phyloP scores from a whole-genome alignment of 371 early-diverging fungal genomes.

The Homolaphlyctis polyrhiza region DNA sequence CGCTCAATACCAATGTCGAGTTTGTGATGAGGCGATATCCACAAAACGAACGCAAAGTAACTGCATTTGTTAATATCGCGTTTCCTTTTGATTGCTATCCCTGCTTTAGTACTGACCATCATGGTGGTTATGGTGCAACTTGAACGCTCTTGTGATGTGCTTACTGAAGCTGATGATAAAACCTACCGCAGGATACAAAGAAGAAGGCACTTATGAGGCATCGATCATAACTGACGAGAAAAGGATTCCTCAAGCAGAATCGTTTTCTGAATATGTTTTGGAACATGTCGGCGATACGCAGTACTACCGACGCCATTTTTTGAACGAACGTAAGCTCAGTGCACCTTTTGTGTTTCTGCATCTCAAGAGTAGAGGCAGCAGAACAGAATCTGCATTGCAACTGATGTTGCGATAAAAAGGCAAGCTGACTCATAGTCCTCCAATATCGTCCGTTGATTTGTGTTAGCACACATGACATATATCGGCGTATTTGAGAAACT shows the following conservation, averaged over 20 bases:
- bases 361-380: neutral
- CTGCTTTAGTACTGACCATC: neutral
- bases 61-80: too few species aligned
- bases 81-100: neutral
- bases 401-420: neutral
- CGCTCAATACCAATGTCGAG: conserved; percentile 6
- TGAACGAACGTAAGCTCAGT: conserved; percentile 11
- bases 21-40: conserved; percentile 6
- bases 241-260: neutral
- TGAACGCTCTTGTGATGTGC: neutral
- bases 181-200: conserved; percentile 16
- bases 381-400: neutral
- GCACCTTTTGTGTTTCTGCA: too few species aligned
- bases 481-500: conserved; percentile 17
- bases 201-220: conserved; percentile 15
- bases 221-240: neutral
- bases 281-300: conserved; percentile 28
- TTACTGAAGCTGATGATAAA: conserved; percentile 14
- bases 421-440: neutral
- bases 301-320: conserved; percentile 27
- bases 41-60: conserved; percentile 5
- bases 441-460: neutral
- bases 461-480: conserved; percentile 20
- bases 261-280: conserved; percentile 15
- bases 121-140: neutral